Base-by-base conservation (phyloP, 306 rosid genomes). In the Malus sieversii region DNA sequence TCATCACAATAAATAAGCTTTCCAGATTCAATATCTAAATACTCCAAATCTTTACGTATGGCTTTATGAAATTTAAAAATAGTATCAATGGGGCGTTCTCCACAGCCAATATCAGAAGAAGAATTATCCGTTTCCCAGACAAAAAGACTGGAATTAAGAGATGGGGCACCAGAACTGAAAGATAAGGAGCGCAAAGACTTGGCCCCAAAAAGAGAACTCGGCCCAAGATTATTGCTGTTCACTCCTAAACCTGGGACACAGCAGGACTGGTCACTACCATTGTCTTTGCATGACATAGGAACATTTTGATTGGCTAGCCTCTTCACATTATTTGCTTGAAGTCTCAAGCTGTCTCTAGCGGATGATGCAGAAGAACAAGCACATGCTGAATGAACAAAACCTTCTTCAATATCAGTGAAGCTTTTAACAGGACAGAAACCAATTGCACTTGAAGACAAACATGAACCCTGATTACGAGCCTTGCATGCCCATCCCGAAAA, bases 401-500 rank as follows among this genome's bases (percentile, higher is more conserved):
- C 84, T 81, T 90, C 97, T 89, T 92, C 93, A 40, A 86, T 87
- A 82, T 89, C 97, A 60, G 80, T 76, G 66, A 89, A 81, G 79
- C 85, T 87, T 88, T 84, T 81, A 71, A 90, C 96, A 75, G 91
- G 89, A 81, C 99, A 96, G 82, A 90, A 89, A 70, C 97, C 91
- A 77, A 79, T 81, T 52, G 74, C 87, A 82, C 90, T 88, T 78
- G 91, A 88, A 78, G 97, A 92, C 85, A 89, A 77, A 82, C 99
- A 92, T 79, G 85, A 81, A 75, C 97, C 97, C 58, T 89, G 85
- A 48, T 87, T 96, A 80, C 96, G 97, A 74, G 97, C 99, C 90
- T 92, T 92, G 88, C 99, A 96, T 82, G 98, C 96, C 99, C 99
- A 96, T 72, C 99, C 99, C 80, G 87, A 86, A 77, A 96, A 92